Evolutionary conservation across 2,329 filamentous ascomycete species (phyloP).

Genomic region (Fusarium camptoceras): DNA sequence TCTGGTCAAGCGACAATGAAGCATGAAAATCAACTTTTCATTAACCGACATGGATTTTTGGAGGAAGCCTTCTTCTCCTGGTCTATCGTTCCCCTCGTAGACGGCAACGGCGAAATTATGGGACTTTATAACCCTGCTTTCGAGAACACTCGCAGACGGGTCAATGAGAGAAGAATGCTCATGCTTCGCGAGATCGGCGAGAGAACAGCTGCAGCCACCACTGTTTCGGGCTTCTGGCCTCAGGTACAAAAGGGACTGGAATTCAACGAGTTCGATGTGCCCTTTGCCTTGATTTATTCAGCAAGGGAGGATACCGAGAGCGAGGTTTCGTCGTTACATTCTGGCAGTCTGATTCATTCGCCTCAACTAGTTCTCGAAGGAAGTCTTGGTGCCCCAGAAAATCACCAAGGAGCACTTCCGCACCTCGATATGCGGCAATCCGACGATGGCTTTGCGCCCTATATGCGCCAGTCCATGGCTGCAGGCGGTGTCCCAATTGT

Average conservation of each 20-base stretch:
- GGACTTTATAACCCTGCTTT: conserved; percentile 85
- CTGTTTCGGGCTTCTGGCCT: conserved; percentile 79
- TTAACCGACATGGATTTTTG: conserved; percentile 74
- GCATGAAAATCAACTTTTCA: conserved; percentile 81
- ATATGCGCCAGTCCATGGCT: conserved; percentile 79
- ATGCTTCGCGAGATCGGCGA: conserved; percentile 83
- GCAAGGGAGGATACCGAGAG: conserved; percentile 77
- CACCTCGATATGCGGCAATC: conserved; percentile 77
- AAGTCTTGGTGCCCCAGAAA: conserved; percentile 73
- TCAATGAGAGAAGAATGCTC: conserved; percentile 83
- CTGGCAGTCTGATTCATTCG: conserved; percentile 70
- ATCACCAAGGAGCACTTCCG: conserved; percentile 70
- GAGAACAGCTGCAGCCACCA: conserved; percentile 76
- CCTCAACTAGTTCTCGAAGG: conserved; percentile 78
- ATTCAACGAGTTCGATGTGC: conserved; percentile 80
- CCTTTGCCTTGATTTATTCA: conserved; percentile 82
- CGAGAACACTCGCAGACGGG: conserved; percentile 81
- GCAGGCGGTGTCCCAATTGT: conserved; percentile 74
- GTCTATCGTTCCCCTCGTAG: conserved; percentile 83
- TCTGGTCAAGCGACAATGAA: conserved; percentile 87
- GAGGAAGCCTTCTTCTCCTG: conserved; percentile 88
- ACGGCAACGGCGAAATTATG: conserved; percentile 77
- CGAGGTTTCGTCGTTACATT: conserved; percentile 78
- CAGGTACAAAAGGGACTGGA: conserved; percentile 76
- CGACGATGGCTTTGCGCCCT: conserved; percentile 78